Conservation (phyloP, 805 yeast genomes). For the Dipodascopsis tothii region DNA sequence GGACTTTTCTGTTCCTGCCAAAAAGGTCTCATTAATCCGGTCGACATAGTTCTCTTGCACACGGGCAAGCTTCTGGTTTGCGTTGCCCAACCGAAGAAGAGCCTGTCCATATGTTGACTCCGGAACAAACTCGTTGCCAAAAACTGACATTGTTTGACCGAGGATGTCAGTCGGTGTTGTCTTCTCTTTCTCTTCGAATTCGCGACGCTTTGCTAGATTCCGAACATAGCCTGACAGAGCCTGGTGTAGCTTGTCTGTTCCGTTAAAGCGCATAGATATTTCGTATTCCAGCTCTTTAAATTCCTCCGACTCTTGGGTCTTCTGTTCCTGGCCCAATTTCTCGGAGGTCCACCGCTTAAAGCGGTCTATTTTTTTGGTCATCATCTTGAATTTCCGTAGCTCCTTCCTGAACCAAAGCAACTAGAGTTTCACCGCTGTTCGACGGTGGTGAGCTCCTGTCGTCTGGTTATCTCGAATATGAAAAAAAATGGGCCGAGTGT, state of each 20-base stretch:
- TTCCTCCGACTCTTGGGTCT: conserved; percentile 24
- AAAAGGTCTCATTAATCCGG: conserved; percentile 18
- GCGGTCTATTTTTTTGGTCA: conserved; percentile 22
- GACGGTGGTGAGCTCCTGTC: no score
- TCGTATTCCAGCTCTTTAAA: conserved; percentile 23
- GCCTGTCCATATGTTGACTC: conserved; percentile 24
- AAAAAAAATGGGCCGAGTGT: no score
- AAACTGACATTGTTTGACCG: conserved; percentile 22
- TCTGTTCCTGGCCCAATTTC: conserved; percentile 24
- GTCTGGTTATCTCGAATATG: no score
- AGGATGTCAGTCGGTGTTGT: conserved; percentile 23
- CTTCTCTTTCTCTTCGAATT: conserved; percentile 22
- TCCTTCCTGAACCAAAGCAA: no score
- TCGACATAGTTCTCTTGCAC: conserved; percentile 23
- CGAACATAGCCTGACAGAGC: conserved; percentile 21
- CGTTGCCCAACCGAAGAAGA: conserved; percentile 17
- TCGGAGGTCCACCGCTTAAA: conserved; percentile 24
- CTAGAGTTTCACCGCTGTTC: no score
- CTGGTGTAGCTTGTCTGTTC: conserved; percentile 23
- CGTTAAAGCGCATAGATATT: conserved; percentile 21
- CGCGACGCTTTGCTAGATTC: conserved; percentile 24
- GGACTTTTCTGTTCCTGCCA: conserved; percentile 21
- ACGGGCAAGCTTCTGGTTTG: conserved; percentile 23
- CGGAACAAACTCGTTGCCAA: conserved; percentile 22
- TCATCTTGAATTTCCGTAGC: no score